phyloP scores from a whole-genome alignment of 176 grass and related monocot genomes.

The Poa pratensis region DNA sequence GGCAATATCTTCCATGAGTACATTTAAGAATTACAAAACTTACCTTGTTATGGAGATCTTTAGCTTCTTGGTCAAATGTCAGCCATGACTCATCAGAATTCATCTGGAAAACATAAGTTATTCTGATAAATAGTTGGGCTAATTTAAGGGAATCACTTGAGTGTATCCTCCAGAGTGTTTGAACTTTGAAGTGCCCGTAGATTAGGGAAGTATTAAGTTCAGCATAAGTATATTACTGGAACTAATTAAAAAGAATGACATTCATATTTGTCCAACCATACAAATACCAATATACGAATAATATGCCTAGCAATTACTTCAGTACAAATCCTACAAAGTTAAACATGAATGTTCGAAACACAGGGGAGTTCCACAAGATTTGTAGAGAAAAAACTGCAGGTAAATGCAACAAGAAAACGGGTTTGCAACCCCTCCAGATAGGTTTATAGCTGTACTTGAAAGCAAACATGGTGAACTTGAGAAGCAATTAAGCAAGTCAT shows the following conservation, averaged over 20 bases:
- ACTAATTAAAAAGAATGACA: background rate
- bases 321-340: background rate
- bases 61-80: constrained; percentile 81
- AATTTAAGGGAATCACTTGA: background rate
- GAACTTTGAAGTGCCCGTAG: background rate
- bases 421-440: background rate
- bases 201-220: background rate
- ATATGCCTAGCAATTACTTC: constrained; percentile 3
- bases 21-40: constrained; percentile 34
- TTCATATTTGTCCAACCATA: constrained; percentile 11
- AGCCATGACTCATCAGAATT: constrained; percentile 85
- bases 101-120: constrained; percentile 56
- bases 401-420: background rate
- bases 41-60: constrained; percentile 91
- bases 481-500: background rate
- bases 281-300: background rate
- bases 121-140: constrained; percentile 2
- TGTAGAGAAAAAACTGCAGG: background rate
- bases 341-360: background rate
- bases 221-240: background rate
- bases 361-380: background rate
- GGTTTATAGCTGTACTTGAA: background rate
- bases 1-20: constrained; percentile 47
- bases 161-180: background rate
- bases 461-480: background rate